Conservation (phyloP, 192 early-diverging fungal species). For the Cladochytrium replicatum region DNA sequence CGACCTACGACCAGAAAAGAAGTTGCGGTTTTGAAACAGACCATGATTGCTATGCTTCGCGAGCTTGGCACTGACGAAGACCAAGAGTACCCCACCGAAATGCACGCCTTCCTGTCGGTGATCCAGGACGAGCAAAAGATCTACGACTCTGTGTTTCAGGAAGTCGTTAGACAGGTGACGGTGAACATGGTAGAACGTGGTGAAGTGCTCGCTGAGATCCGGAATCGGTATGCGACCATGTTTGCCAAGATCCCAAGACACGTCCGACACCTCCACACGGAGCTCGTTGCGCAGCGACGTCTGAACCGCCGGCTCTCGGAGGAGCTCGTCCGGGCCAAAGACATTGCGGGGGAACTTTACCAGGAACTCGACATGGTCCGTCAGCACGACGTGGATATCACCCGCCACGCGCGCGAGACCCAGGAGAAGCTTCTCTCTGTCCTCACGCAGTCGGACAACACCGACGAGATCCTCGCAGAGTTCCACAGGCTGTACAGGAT, state of each 20-base stretch:
- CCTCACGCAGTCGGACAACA: constrained; percentile 40
- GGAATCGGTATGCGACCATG: constrained; percentile 47
- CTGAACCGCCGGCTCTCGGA: constrained; percentile 39
- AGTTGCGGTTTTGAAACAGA: constrained; percentile 42
- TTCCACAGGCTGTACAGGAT: constrained; percentile 49
- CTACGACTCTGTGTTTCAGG: constrained; percentile 47
- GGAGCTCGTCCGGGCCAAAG: constrained; percentile 38
- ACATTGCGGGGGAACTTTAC: constrained; percentile 32
- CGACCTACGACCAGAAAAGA: constrained; percentile 40
- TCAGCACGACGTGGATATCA: constrained; percentile 40
- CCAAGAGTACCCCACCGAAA: constrained; percentile 45
- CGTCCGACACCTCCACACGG: constrained; percentile 45
- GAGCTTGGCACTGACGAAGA: constrained; percentile 35
- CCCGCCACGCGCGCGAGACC: constrained; percentile 42
- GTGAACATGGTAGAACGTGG: constrained; percentile 53
- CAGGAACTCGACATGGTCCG: constrained; percentile 39
- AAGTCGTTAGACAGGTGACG: constrained; percentile 48
- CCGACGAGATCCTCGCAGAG: constrained; percentile 48
- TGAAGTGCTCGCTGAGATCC: constrained; percentile 44
- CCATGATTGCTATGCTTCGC: constrained; percentile 35
- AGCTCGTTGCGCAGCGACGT: constrained; percentile 44
- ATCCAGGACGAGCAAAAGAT: constrained; percentile 52
- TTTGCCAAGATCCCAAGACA: constrained; percentile 45
- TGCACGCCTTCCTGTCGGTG: constrained; percentile 45
- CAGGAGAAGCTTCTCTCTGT: constrained; percentile 41